Base-by-base conservation (phyloP, 2,329 filamentous ascomycete genomes). In the Aurifilum marmelostoma region DNA sequence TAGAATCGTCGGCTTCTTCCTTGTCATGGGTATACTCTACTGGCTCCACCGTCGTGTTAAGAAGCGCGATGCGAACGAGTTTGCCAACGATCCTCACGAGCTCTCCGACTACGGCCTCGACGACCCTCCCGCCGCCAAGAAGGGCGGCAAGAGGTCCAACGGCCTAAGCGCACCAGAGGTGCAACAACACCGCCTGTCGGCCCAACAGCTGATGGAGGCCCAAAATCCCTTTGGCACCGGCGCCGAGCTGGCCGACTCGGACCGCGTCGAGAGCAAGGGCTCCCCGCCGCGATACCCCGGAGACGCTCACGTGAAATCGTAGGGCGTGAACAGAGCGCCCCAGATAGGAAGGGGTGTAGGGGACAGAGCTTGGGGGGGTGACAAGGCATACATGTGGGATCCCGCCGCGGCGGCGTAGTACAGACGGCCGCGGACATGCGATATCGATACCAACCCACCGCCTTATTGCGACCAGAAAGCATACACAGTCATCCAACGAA, bases 71-170 rank as follows among this genome's bases (percentile, higher is more conserved):
- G 70, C 70, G 21, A 71, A 76, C 37, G 29, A 70, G 61, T 62
- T 71, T 63, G 37, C 72, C 71, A 34, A 76, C 78, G 69, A 72
- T 68, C 7, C 58, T 24, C 69, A 71, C 61, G 69, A 71, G 11
- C 76, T 83, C 29, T 75, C 76, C 32, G 77, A 84, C 75, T 83
- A 83, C 65, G 80, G 81, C 59, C 81, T 79, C 66, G 77, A 77
- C 79, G 79, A 83, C 72, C 73, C 77, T 50, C 67, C 69, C 14
- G 32, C 9, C 32, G 60, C 43, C 37, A 67, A 60, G 39, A 65
- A 68, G 18, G 67, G 61, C 52, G 54, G 24, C 60, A 62, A n/a
- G 39, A 27, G 59, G n/a, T 12, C 32, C 43, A 27, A 54, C 9
- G 24, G 43, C 12, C 47, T 62, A 14, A 52, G 52, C 12, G 52